Evolutionary conservation across 495 filamentous ascomycete genomes (phyloP), one percentile per base, ranked within the genome.

Genomic region (Trypethelium eluteriae): DNA sequence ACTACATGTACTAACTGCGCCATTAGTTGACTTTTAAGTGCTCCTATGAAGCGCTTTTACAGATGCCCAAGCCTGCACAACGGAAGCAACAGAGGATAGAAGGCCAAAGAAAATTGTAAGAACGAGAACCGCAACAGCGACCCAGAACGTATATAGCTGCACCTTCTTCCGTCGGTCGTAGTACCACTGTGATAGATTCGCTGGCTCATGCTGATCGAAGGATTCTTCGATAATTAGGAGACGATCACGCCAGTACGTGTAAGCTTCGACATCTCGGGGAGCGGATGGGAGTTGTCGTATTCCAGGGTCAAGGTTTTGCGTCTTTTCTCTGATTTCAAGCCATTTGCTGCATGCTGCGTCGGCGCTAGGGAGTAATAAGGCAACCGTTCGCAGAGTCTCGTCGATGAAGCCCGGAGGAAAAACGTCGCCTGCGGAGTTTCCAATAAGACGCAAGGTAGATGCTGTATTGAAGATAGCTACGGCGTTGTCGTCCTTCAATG

Each of bases 61-160:
- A 62, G 39, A 36, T 67, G 70, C 2, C 70, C 53, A 59, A 59
- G 53, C 69, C 62, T 73, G 69, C 32, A 73, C 34, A 5, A 65
- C 71, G 10, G 66, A 66, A 34, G 70, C 71, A 44, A 70, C 57
- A 34, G 64, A 77, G 70, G 85, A 81, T 2, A 84, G 70, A 6
- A 85, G 18, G 0, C 81, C 82, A 68, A 85, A 82, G 56, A 85
- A 77, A 2, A 82, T 62, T 2, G 81, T 83, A 57, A 85, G 69
- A 1, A 76, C 47, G 2, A 83, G 71, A 1, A 81, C 79, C 16
- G 79, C 47, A 3, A 81, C 73, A 1, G 82, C 83, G 10, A 83
- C 76, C 83, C 83, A 85, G 56, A 84, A 82, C 7, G 81, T 81
- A 64, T 81, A 84, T 80, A 81, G 85, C 69, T 84, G 80, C 0